These are phyloP conservation scores for Pythium graminicola DNA, from an alignment of 352 stramenopile species.

Conservation along the genomic window DNA sequence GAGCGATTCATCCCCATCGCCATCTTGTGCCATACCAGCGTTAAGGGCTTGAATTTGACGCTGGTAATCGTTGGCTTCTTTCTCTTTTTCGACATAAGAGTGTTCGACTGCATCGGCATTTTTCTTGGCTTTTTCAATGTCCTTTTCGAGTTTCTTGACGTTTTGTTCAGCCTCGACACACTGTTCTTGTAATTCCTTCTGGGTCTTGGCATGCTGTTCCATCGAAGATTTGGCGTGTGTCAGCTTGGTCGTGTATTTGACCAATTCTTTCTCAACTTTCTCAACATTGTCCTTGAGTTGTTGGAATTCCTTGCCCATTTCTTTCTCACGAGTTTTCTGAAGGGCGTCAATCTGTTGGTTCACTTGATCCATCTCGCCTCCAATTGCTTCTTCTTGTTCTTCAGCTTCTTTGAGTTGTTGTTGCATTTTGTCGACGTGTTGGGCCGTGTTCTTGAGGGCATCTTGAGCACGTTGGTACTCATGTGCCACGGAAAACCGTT, in stretches of 20 bases:
- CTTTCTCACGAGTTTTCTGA: slow-evolving; percentile 68
- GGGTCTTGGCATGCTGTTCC: slow-evolving; percentile 53
- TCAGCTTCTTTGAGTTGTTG: slow-evolving; percentile 74
- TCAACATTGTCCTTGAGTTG: slow-evolving; percentile 77
- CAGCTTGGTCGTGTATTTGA: slow-evolving; percentile 80
- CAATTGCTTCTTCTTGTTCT: slow-evolving; percentile 45
- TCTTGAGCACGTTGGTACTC: slow-evolving; percentile 91
- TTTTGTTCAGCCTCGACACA: slow-evolving; percentile 68
- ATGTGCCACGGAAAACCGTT: slow-evolving; percentile 96
- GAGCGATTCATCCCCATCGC: slow-evolving; percentile 68
- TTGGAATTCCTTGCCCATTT: slow-evolving; percentile 83
- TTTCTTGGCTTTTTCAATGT: slow-evolving; percentile 59
- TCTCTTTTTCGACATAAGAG: slow-evolving; percentile 43
- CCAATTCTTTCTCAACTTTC: slow-evolving; percentile 69
- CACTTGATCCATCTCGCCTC: slow-evolving; percentile 83
- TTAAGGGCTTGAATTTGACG: slow-evolving; percentile 85
- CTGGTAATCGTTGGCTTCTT: slow-evolving; percentile 63
- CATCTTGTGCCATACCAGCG: slow-evolving; percentile 73
- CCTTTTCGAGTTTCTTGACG: slow-evolving; percentile 77
- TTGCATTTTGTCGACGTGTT: slow-evolving; percentile 87
- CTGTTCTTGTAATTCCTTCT: slow-evolving; percentile 60
- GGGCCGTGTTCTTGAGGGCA: slow-evolving; percentile 77
- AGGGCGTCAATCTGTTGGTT: slow-evolving; percentile 37
- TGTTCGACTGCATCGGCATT: slow-evolving; percentile 49
- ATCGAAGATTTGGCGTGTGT: slow-evolving; percentile 68